Evolutionary conservation across 331 rosid species (phyloP), one percentile per base, ranked within the genome.

Genomic region (Pyrus hybrid): DNA sequence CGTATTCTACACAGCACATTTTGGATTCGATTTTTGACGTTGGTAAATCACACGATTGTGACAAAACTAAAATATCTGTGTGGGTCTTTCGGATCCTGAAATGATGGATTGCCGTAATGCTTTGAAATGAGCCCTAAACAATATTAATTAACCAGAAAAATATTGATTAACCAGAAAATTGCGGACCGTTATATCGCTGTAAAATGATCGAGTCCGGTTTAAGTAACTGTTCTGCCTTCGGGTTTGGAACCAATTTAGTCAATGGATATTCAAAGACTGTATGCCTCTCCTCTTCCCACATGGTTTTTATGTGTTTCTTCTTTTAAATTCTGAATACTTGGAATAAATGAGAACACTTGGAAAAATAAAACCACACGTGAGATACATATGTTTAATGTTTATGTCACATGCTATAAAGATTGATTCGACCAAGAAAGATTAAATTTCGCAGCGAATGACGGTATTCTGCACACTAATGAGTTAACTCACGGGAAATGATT

Each of bases 11-110:
- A 33, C 9, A 2, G 0, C 13, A 9, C 0, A 2, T 3, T 0
- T 37, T 37, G 13, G 1, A 0, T 37, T 37, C 0, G 3, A 37
- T 37, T 37, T 0, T 0, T 37, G 1, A 0, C 1, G 10, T 0
- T 37, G 13, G 1, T 37, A 4, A 37, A 37, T n/a, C n/a, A 9
- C 13, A 37, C 13, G 3, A 37, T n/a, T 0, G 1, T 37, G 13
- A 1, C 0, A 9, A 37, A 0, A 4, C 43, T 37, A 2, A 37
- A 37, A 37, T 37, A 4, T 37, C 0, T 37, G 0, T 37, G 43
- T 3, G 4, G 1, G 4, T 37, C 1, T 37, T n/a, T n/a, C n/a
- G n/a, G n/a, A n/a, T n/a, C n/a, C n/a, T n/a, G n/a, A n/a, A n/a
- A n/a, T n/a, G n/a, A 1, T 37, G 1, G 4, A 37, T 1, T 37